Conservation (phyloP, 768 basidiomycete species). For the Auricularia sp. region DNA sequence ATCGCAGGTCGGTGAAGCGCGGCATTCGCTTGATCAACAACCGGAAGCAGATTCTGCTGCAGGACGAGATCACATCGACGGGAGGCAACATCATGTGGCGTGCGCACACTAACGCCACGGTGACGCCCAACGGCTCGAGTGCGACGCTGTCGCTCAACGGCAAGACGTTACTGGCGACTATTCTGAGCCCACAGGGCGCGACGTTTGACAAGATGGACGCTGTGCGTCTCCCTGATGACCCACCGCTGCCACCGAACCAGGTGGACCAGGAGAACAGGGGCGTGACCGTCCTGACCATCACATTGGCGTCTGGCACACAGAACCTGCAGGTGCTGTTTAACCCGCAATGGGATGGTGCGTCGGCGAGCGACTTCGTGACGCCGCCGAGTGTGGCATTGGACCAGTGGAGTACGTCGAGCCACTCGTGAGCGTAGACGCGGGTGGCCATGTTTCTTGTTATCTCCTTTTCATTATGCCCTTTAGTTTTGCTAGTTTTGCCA, state of each 20-base stretch:
- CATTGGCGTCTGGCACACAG: slow-evolving; percentile 57
- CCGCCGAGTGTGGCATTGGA: slow-evolving; percentile 62
- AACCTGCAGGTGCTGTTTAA: slow-evolving; percentile 80
- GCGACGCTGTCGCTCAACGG: slow-evolving; percentile 69
- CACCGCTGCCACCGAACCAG: slow-evolving; percentile 44
- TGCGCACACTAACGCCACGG: slow-evolving; percentile 91
- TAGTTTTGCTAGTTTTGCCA: background rate
- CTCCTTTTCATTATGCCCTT: background rate
- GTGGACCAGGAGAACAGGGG: slow-evolving; percentile 67
- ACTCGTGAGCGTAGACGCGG: slow-evolving; percentile 30
- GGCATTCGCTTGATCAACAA: slow-evolving; percentile 76
- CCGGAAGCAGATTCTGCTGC: slow-evolving; percentile 80
- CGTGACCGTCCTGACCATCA: slow-evolving; percentile 70
- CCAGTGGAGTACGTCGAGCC: slow-evolving; percentile 71
- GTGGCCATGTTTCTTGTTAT: background rate
- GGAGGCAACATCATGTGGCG: slow-evolving; percentile 64
- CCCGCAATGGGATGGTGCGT: slow-evolving; percentile 81
- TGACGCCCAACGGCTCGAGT: slow-evolving; percentile 44
- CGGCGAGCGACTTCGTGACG: slow-evolving; percentile 48
- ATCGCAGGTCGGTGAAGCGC: slow-evolving; percentile 55
- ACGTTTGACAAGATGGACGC: slow-evolving; percentile 48
- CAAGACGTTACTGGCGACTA: slow-evolving; percentile 51
- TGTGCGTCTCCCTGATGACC: slow-evolving; percentile 48
- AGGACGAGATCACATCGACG: slow-evolving; percentile 73
- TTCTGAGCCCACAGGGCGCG: slow-evolving; percentile 65